Evolutionary conservation across 73 alveolate species (phyloP).

Genomic region (Tetrahymena malaccensis): DNA sequence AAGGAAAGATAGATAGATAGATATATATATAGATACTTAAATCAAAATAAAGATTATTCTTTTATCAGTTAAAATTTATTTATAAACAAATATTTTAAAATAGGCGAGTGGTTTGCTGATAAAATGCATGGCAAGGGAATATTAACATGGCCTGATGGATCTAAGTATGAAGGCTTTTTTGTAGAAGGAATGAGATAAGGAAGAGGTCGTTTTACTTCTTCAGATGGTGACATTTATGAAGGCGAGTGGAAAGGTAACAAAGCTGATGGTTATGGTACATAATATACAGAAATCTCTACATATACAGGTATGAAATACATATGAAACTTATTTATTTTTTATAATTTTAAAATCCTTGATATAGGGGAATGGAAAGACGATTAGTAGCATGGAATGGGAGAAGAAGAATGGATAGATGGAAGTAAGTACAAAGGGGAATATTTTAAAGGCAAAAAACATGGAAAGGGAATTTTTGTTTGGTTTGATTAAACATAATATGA

Average conservation of each 20-base stretch:
- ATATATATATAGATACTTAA: too few species aligned
- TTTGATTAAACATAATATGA: slow-evolving; percentile 25
- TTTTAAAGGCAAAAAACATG: not conserved
- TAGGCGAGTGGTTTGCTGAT: not conserved
- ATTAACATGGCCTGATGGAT: not conserved
- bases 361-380: slow-evolving; percentile 20
- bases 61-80: not conserved
- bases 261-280: not conserved
- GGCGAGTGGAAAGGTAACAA: not conserved
- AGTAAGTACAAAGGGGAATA: slow-evolving; percentile 4
- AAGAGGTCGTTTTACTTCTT: not conserved
- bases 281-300: not conserved
- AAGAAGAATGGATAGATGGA: slow-evolving; percentile 15
- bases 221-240: slow-evolving; percentile 1
- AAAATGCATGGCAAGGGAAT: slow-evolving; percentile 10
- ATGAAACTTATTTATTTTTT: not conserved
- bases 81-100: not conserved
- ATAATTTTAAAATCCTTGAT: not conserved
- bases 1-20: not conserved
- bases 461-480: slow-evolving; percentile 25
- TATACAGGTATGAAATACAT: not conserved
- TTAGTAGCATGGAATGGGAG: slow-evolving; percentile 27
- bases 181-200: slow-evolving; percentile 5
- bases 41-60: not conserved
- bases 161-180: not conserved